A percentile compares a stretch with the other conserved stretches of the same genome.
These are phyloP conservation scores for Lactuca sativa DNA, from an alignment of 129 eudicot species.

Conservation along the genomic window DNA sequence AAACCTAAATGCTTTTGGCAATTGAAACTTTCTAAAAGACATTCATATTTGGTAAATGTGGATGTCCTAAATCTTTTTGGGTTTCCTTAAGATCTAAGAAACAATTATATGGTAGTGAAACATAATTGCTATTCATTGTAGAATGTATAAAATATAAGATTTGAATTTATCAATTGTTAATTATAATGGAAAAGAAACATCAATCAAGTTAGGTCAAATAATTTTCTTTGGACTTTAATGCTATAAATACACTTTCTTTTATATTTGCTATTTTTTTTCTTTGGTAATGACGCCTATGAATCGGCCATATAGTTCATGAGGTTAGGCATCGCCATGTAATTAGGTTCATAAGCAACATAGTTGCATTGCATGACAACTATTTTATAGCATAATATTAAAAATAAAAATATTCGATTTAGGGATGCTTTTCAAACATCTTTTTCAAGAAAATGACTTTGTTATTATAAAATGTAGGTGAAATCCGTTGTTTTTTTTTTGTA, in stretches of 20 bases:
- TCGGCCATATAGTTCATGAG: background rate
- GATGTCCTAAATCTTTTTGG: constrained; percentile 1
- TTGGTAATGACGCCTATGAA: background rate
- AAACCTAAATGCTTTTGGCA: background rate
- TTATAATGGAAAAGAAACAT: background rate
- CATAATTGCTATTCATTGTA: background rate
- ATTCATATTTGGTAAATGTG: constrained; percentile 1
- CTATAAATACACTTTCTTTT: background rate
- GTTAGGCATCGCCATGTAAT: constrained; percentile 7
- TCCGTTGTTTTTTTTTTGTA: background rate
- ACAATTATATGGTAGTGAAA: constrained; percentile 3
- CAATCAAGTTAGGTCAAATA: background rate
- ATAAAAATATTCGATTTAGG: background rate
- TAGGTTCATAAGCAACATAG: background rate
- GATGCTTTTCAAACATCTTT: constrained; percentile 13
- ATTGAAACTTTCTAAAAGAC: background rate
- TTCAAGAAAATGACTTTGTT: constrained; percentile 14
- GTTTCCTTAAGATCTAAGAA: constrained; percentile 22
- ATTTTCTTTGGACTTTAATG: background rate
- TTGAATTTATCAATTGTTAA: background rate
- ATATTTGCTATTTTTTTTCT: background rate
- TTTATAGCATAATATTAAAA: background rate
- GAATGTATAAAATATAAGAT: background rate
- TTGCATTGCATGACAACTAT: background rate
- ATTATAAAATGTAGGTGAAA: background rate